These are phyloP conservation scores for Phlyctochytrium bullatum DNA, from an alignment of 192 early-diverging fungal species.

Conservation along the genomic window DNA sequence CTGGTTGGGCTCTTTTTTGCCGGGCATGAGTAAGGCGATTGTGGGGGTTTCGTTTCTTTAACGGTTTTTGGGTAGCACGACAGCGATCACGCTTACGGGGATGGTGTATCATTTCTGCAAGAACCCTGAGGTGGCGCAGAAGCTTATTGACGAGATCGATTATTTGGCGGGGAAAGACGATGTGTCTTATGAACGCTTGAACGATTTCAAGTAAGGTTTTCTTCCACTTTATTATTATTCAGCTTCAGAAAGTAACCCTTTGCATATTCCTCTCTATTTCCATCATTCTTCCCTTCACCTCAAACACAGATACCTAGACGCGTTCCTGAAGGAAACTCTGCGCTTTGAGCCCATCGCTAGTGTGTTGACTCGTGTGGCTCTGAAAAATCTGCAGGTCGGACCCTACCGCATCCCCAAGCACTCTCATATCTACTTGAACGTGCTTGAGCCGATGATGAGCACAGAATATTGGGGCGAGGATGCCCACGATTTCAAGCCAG, in stretches of 20 bases:
- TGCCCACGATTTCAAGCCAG: conserved; percentile 13
- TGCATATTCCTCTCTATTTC: too few relatives aligned
- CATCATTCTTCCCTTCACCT: too few relatives aligned
- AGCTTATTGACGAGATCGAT: not conserved
- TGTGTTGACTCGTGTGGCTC: not conserved
- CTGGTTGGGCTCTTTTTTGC: not conserved
- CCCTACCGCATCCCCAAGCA: not conserved
- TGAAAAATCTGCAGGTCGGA: not conserved
- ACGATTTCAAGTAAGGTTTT: conserved; percentile 1
- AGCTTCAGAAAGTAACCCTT: too few relatives aligned
- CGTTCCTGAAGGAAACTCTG: conserved; percentile 15
- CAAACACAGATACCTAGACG: conserved; percentile 21
- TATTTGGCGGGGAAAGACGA: not conserved
- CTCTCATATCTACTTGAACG: not conserved
- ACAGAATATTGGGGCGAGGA: conserved; percentile 17
- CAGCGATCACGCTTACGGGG: not conserved
- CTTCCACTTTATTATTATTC: too few relatives aligned
- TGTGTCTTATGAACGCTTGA: not conserved
- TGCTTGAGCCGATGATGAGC: not conserved
- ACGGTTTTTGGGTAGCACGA: not conserved
- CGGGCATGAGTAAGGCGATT: not conserved
- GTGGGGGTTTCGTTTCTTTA: not conserved
- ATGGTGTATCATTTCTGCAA: not conserved
- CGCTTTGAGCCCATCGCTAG: conserved; percentile 2
- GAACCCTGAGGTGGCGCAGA: not conserved